Evolutionary conservation across 352 stramenopile species (phyloP), one percentile per base, ranked within the genome.

Genomic region (Phytophthora uliginosa): DNA sequence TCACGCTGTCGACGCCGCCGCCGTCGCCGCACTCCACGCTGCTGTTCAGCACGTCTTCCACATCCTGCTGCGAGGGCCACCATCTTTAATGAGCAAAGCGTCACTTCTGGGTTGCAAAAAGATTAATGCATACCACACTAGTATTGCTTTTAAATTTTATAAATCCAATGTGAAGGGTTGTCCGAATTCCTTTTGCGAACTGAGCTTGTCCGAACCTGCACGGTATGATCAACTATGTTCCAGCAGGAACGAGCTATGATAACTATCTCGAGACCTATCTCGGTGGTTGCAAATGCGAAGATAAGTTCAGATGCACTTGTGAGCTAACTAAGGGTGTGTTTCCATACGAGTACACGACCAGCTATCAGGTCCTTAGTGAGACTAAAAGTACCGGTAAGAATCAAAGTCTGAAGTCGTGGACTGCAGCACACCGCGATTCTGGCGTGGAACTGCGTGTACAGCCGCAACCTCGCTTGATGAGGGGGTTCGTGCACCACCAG

Each of bases 361-460:
- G 22, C 0, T 84, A 79, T 48, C 36, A 77, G 31, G 64, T 71
- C 5, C 67, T 79, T 2, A 70, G 71, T 28, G 57, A 80, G 52
- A 69, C 65, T 36, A 38, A 6, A 28, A 28, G 26, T 28, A 28
- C 26, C 2, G 2, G 4, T 28, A 28, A 28, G 26, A 28, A 28
- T 28, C 2, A 28, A 28, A 28, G 2, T 28, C 2, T 28, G 4
- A 1, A 28, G 2, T 6, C 26, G 26, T 28, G 2, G 26, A 28
- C 26, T 28, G 26, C 26, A 59, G 20, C 79, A 42, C 33, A 91
- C 69, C n/a, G 55, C 61, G 38, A 95, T 38, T 2, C 45, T 74
- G 8, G 78, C 67, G 66, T 93, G 86, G 66, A 88, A 87, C 31
- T 78, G 71, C 33, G 80, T 81, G 77, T 92, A 94, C 55, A 83